phyloP scores from a whole-genome alignment of 805 yeast genomes.

The Schwanniomyces occidentalis region DNA sequence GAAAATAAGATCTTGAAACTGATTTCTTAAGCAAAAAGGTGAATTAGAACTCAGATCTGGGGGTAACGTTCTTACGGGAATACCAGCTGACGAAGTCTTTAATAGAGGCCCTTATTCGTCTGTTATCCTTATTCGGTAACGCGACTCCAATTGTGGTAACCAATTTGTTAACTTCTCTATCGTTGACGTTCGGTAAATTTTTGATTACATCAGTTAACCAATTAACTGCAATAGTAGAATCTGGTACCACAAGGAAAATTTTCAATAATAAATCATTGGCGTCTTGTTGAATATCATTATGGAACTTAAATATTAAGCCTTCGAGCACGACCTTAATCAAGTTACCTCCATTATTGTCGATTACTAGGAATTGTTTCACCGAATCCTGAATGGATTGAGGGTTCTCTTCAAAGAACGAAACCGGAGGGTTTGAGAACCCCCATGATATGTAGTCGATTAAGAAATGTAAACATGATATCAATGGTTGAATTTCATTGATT shows the following conservation, averaged over 20 bases:
- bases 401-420: constrained; percentile 60
- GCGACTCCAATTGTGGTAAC: constrained; percentile 58
- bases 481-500: constrained; percentile 69
- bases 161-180: constrained; percentile 67
- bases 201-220: constrained; percentile 65
- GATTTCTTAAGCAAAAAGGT: neutral
- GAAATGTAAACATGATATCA: constrained; percentile 69
- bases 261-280: constrained; percentile 73
- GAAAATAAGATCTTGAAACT: neutral
- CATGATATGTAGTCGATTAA: constrained; percentile 80
- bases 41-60: constrained; percentile 25
- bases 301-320: constrained; percentile 73
- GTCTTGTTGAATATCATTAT: constrained; percentile 67
- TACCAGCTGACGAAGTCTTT: constrained; percentile 85
- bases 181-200: constrained; percentile 64
- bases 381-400: constrained; percentile 52
- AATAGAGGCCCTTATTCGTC: constrained; percentile 69
- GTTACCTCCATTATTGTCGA: constrained; percentile 53
- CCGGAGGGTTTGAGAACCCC: constrained; percentile 82
- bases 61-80: constrained; percentile 65
- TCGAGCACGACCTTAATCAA: constrained; percentile 54
- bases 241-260: constrained; percentile 52
- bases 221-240: constrained; percentile 39
- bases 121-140: constrained; percentile 64
- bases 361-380: constrained; percentile 44